Evolutionary conservation across 2,329 filamentous ascomycete species (phyloP).

Genomic region (Ascocoryne sarcoides): DNA sequence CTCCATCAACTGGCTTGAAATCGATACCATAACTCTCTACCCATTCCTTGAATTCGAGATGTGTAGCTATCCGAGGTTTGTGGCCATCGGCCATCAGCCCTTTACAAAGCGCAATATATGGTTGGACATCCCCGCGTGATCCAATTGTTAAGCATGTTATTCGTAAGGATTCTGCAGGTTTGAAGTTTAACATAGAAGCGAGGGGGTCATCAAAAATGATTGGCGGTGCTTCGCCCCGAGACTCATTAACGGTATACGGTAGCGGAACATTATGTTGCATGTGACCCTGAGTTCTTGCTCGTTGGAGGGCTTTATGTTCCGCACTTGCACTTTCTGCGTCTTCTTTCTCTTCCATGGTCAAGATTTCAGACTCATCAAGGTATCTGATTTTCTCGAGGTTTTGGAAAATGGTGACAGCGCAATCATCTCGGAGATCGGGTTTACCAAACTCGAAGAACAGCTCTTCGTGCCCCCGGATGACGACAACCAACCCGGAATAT

Average conservation of each 20-base stretch:
- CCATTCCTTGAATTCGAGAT: slow-evolving; percentile 83
- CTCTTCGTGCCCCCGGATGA: slow-evolving; percentile 89
- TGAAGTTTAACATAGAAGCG: slow-evolving; percentile 85
- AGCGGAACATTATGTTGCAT: slow-evolving; percentile 42
- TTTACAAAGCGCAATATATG: slow-evolving; percentile 94
- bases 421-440: slow-evolving; percentile 76
- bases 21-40: slow-evolving; percentile 89
- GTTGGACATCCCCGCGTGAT: slow-evolving; percentile 91
- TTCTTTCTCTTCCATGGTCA: slow-evolving; percentile 60
- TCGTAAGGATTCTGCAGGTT: slow-evolving; percentile 66
- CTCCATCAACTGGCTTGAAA: slow-evolving; percentile 79
- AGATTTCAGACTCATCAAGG: slow-evolving; percentile 58
- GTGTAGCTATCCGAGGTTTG: slow-evolving; percentile 78
- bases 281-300: slow-evolving; percentile 53
- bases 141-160: slow-evolving; percentile 95
- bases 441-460: slow-evolving; percentile 90
- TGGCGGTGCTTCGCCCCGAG: slow-evolving; percentile 53
- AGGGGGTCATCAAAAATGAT: slow-evolving; percentile 85
- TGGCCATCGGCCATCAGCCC: slow-evolving; percentile 83
- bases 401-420: slow-evolving; percentile 70
- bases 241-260: slow-evolving; percentile 37
- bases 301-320: slow-evolving; percentile 72
- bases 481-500: slow-evolving; percentile 83
- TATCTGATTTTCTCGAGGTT: slow-evolving; percentile 65
- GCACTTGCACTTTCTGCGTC: slow-evolving; percentile 67